These are phyloP conservation scores for Scutellaria baicalensis DNA, from an alignment of 257 asterid species.

Conservation along the genomic window DNA sequence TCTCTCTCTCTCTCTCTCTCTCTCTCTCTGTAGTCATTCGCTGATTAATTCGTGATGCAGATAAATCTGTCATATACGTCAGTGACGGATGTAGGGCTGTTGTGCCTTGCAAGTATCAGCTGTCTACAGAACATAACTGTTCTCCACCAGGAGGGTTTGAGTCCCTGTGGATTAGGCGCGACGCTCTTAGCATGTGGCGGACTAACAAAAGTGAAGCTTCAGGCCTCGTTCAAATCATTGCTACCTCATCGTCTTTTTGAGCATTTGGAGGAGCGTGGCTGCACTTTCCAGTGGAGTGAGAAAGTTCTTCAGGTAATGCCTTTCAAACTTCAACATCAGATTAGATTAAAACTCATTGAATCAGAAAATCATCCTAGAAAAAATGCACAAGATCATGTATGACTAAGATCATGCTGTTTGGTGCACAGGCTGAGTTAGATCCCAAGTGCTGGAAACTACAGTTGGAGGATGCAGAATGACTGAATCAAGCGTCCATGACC, in stretches of 20 bases:
- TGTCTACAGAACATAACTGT: slow-evolving; percentile 68
- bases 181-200: slow-evolving; percentile 75
- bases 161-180: slow-evolving; percentile 54
- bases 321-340: too few relatives aligned
- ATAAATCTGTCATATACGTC: slow-evolving; percentile 72
- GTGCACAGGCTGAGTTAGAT: slow-evolving; percentile 66
- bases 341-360: not conserved
- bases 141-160: slow-evolving; percentile 55
- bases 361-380: not conserved
- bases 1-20: not conserved
- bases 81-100: slow-evolving; percentile 72
- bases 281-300: slow-evolving; percentile 64
- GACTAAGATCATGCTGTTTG: not conserved
- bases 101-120: slow-evolving; percentile 63
- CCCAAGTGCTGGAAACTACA: slow-evolving; percentile 73
- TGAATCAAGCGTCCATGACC: not conserved
- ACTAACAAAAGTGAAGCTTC: slow-evolving; percentile 75
- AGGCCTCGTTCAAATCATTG: slow-evolving; percentile 41
- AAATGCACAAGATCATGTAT: not conserved
- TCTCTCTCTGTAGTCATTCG: not conserved
- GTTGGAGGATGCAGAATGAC: slow-evolving; percentile 38
- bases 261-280: slow-evolving; percentile 78
- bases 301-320: slow-evolving; percentile 49
- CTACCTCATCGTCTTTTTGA: slow-evolving; percentile 48
- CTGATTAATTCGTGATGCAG: slow-evolving; percentile 24